Evolutionary conservation across 306 rosid species (phyloP).

Genomic region (Calophaca sinica): DNA sequence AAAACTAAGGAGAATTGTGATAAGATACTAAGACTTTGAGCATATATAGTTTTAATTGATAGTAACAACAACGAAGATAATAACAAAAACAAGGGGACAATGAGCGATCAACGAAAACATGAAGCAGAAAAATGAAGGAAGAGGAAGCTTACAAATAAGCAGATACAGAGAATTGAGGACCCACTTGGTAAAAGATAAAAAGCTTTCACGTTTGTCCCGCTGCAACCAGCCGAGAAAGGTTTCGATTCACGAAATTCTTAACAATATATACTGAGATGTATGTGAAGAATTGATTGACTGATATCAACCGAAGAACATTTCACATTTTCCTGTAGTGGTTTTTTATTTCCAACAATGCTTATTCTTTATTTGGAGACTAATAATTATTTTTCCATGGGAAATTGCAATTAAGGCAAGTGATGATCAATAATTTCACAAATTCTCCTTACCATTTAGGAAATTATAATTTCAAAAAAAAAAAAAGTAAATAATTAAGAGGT

Average conservation of each 20-base stretch:
- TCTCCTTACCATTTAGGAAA: not conserved
- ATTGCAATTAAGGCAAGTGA: not conserved
- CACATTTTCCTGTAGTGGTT: not conserved
- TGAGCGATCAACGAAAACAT: not conserved
- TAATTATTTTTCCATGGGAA: not conserved
- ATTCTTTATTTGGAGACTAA: not conserved
- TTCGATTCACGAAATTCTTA: slow-evolving; percentile 4
- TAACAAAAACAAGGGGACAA: not conserved
- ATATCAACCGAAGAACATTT: not conserved
- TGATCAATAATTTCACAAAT: not conserved
- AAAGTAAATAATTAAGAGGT: not conserved
- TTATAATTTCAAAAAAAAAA: not conserved
- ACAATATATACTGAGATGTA: not conserved
- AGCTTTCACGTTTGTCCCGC: slow-evolving; percentile 25
- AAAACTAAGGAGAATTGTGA: not conserved
- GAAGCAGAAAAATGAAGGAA: not conserved
- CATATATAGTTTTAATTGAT: not conserved
- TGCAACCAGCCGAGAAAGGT: not conserved
- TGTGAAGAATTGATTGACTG: not conserved
- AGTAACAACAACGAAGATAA: not conserved
- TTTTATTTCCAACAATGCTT: not conserved
- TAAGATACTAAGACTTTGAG: not conserved
- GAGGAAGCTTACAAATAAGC: slow-evolving; percentile 30
- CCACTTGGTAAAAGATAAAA: slow-evolving; percentile 9
- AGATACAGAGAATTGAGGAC: slow-evolving; percentile 9